Base-by-base conservation (phyloP, 352 stramenopile species). In the Phytophthora vignae region DNA sequence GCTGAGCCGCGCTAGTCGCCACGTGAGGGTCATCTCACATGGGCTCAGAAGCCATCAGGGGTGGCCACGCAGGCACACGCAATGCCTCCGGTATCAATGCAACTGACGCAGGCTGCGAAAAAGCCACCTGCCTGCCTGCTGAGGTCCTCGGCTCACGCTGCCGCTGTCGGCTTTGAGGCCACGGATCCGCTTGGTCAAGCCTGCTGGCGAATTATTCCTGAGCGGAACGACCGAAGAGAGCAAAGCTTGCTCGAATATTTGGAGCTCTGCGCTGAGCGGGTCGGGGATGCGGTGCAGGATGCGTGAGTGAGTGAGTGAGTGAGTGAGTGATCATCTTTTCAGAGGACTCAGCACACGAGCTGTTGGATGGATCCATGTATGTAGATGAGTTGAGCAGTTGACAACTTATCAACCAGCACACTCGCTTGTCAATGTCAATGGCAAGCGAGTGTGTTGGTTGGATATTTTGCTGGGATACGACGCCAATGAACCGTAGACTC, bases 101-200 rank as follows among this genome's bases (percentile, higher is more conserved):
- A 33, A 52, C 49, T 63, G 50, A 49, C 65, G 54, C 33, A 25
- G 54, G 58, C 52, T 74, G 54, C 54, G 60, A 70, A 74, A 69
- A 33, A 40, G 46, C 54, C 67, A 65, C n/a, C n/a, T n/a, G n/a
- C 33, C 67, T 74, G 67, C 36, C 36, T 42, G 36, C 36, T 42
- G 36, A 14, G 36, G 10, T 42, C 12, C 11, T 42, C 36, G 12
- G 36, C 36, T 42, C 36, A 42, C 11, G 11, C 11, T 42, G 36
- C 14, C 36, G 36, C 36, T 14, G 33, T 64, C 53, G 21, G 17
- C 54, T 40, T 29, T 53, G 12, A 7, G 49, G 38, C 53, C 53
- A 67, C 40, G 11, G 52, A 55, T 29, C 53, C 59, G 55, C 33
- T 73, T 73, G 66, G 56, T 25, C 17, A 17, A 53, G 49, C 57